Conservation (phyloP, 2,329 filamentous ascomycete genomes). For the Xylariaceae sp. region DNA sequence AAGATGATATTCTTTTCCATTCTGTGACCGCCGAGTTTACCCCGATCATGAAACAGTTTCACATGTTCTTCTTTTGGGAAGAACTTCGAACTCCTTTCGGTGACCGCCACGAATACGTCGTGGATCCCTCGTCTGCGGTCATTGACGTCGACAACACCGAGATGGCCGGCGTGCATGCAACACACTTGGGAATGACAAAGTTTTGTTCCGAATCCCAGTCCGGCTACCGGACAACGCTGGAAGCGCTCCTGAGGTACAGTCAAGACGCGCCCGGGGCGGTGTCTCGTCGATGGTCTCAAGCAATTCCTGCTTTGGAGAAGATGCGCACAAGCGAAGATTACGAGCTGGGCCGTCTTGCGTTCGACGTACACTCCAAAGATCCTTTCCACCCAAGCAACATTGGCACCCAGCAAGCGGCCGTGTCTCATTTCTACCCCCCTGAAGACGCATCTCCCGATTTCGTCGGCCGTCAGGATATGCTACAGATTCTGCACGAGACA, state of each 20-base stretch:
- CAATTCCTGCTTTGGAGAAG: slow-evolving; percentile 4
- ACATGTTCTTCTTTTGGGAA: slow-evolving; percentile 22
- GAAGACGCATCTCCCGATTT: slow-evolving; percentile 7
- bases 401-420: background rate
- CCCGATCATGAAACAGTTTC: slow-evolving; percentile 8
- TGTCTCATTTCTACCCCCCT: slow-evolving; percentile 5
- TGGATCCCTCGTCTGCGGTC: slow-evolving; percentile 24
- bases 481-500: slow-evolving; percentile 1
- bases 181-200: slow-evolving; percentile 27
- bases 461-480: slow-evolving; percentile 8
- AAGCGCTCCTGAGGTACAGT: slow-evolving; percentile 20
- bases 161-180: slow-evolving; percentile 22
- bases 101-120: slow-evolving; percentile 16
- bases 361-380: slow-evolving; percentile 4
- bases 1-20: slow-evolving; percentile 8
- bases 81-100: slow-evolving; percentile 16
- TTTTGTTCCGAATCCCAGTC: slow-evolving; percentile 16
- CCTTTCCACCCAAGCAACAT: slow-evolving; percentile 1
- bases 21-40: slow-evolving; percentile 9
- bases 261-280: slow-evolving; percentile 9
- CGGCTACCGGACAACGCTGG: slow-evolving; percentile 19
- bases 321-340: slow-evolving; percentile 2
- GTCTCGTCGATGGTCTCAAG: slow-evolving; percentile 6
- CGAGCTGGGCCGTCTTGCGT: slow-evolving; percentile 3
- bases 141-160: slow-evolving; percentile 23